These are phyloP conservation scores for Phoma sp. DNA, from an alignment of 2,329 filamentous ascomycete species.

Conservation along the genomic window DNA sequence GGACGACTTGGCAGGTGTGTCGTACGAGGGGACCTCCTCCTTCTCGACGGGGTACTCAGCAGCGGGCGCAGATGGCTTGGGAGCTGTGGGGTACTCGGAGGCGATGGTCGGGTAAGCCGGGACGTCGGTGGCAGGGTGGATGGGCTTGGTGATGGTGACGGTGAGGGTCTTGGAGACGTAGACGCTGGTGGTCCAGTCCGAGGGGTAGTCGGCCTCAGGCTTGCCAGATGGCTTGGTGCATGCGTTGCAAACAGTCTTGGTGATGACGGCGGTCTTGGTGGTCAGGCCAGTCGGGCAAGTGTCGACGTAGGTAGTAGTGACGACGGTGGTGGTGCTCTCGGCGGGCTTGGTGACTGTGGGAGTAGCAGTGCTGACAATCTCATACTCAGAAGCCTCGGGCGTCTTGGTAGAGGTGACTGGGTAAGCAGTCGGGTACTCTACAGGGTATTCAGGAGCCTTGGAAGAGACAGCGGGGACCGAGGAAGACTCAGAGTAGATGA, in stretches of 20 bases:
- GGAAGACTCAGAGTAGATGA: constrained; percentile 15
- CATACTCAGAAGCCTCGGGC: constrained; percentile 11
- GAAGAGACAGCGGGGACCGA: constrained; percentile 23
- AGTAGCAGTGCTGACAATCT: constrained; percentile 12
- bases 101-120: constrained; percentile 22
- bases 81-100: constrained; percentile 14
- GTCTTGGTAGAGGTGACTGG: constrained; percentile 8
- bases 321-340: constrained; percentile 18
- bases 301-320: constrained; percentile 42
- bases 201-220: constrained; percentile 28
- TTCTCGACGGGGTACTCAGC: constrained; percentile 13
- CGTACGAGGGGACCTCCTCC: constrained; percentile 22
- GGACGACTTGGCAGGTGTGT: constrained; percentile 3
- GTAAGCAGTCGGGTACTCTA: constrained; percentile 12
- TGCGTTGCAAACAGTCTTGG: constrained; percentile 36
- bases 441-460: constrained; percentile 17
- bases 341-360: constrained; percentile 15
- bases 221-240: constrained; percentile 30
- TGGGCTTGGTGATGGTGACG: constrained; percentile 44
- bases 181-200: constrained; percentile 44
- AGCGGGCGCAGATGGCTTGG: constrained; percentile 22
- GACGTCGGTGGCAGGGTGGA: constrained; percentile 26
- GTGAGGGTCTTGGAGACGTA: constrained; percentile 41
- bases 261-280: constrained; percentile 41
- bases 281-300: constrained; percentile 47